Conservation (phyloP, 164 flowering plant species). For the Annona squamosa region DNA sequence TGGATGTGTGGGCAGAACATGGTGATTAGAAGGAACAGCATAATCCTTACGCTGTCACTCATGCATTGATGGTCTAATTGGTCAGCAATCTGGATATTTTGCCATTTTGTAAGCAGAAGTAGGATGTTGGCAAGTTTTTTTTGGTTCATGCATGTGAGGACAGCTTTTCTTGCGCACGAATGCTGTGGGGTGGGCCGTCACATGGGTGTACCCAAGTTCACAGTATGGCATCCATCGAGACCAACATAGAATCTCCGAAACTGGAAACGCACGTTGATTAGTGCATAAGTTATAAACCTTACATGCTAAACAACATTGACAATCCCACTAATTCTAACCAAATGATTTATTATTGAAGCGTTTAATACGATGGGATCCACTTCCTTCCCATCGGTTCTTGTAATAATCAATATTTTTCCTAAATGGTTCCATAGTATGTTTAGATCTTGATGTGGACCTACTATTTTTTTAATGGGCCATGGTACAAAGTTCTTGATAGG, state of each 20-base stretch:
- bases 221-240: neutral
- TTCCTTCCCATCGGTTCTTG: too few relatives aligned
- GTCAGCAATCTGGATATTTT: neutral
- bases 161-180: neutral
- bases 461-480: too few relatives aligned
- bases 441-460: too few relatives aligned
- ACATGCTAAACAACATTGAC: neutral
- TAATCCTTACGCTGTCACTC: neutral
- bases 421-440: too few relatives aligned
- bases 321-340: neutral
- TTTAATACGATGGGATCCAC: too few relatives aligned
- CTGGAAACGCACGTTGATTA: neutral
- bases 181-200: neutral
- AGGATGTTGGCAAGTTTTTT: neutral
- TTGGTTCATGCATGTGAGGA: neutral
- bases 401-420: too few relatives aligned
- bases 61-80: neutral
- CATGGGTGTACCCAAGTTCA: neutral
- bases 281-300: neutral
- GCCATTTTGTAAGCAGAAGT: neutral
- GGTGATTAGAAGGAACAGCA: neutral
- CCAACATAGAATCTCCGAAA: neutral
- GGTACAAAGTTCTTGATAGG: too few relatives aligned
- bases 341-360: neutral
- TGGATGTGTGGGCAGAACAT: neutral